Base-by-base conservation (phyloP, 139 green algal genomes). In the Volvox reticuliferus region DNA sequence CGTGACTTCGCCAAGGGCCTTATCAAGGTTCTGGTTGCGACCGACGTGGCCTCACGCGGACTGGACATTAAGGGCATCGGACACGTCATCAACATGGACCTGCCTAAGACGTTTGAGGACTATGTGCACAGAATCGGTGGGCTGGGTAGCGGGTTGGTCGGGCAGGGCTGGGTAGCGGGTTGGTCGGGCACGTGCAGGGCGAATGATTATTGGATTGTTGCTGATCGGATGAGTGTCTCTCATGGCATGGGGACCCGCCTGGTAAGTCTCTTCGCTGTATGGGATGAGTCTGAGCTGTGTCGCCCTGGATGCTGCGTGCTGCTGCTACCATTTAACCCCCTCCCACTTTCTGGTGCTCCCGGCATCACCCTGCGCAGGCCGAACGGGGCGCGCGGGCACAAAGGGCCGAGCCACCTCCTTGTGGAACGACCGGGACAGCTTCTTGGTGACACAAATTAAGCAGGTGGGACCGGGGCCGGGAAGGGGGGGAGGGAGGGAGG, bases 81-180 rank as follows among this genome's bases (percentile, higher is more conserved):
- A 86, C 89, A 95, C 62, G 97, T 99, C 55, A 91, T 99, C 87
- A 99, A 99, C 94, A 99, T 99, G 96, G 96, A 96, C 89, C 98
- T 99, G 93, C 98, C 98, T 17, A 95, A 99, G 36, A 98, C 97
- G 0, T 98, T 96, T 30, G 98, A 99, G 94, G 98, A 99, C 96
- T 99, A 99, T 82, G 97, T 99, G 83, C 98, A 99, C 91, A 89
- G 94, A 69, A 95, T 95, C 75, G 93, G 93, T 94, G 79, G 86
- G 92, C 36, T n/a, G 26, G 32, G 26, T 84, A n/a, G 83, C 32
- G 68, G 62, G 17, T 69, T 69, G 62, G 62, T 69, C 19, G 62
- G 62, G 69, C 22, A 20, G 69, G 28, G 71, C n/a, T n/a, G 86
- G 20, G 12, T 14, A 12, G 12, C 20, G 26, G 62, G 62, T 69